phyloP scores from a whole-genome alignment of 768 basidiomycete species.

The Suillus paluster region DNA sequence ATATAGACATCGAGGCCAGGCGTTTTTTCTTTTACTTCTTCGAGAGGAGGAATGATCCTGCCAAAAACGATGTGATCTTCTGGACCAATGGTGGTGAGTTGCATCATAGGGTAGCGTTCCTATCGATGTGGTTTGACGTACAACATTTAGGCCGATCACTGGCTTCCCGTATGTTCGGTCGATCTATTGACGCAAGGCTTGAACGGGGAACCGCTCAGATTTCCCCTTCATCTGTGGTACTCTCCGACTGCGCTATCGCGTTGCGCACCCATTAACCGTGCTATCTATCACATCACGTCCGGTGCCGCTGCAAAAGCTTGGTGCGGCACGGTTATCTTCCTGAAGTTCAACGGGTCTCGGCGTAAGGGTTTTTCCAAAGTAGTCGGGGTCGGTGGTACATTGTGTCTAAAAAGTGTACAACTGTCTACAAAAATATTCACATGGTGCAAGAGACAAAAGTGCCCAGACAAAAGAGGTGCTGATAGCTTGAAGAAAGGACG shows the following conservation, averaged over 20 bases:
- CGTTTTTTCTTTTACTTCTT: constrained; percentile 79
- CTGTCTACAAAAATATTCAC: not conserved
- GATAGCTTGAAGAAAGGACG: too few relatives aligned
- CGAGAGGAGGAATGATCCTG: constrained; percentile 64
- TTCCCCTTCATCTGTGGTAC: constrained; percentile 85
- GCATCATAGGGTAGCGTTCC: constrained; percentile 18
- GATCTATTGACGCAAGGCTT: constrained; percentile 84
- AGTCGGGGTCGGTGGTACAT: too few relatives aligned
- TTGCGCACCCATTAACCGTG: constrained; percentile 70
- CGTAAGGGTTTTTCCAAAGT: constrained; percentile 87
- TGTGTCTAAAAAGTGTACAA: not conserved
- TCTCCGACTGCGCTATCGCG: constrained; percentile 65
- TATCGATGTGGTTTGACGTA: too few relatives aligned
- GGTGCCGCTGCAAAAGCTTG: constrained; percentile 80
- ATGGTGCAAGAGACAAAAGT: not conserved
- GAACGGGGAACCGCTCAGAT: constrained; percentile 80
- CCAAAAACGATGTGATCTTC: constrained; percentile 63
- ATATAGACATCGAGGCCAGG: constrained; percentile 66
- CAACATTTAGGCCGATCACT: too few relatives aligned
- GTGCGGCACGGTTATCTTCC: constrained; percentile 80
- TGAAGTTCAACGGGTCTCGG: constrained; percentile 85
- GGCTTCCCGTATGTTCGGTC: too few relatives aligned
- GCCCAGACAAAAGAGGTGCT: not conserved
- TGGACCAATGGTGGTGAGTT: constrained; percentile 57
- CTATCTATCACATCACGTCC: constrained; percentile 83